These are phyloP conservation scores for Acanthamoeba lenticulata DNA, from an alignment of 208 protist genomes.

Conservation along the genomic window DNA sequence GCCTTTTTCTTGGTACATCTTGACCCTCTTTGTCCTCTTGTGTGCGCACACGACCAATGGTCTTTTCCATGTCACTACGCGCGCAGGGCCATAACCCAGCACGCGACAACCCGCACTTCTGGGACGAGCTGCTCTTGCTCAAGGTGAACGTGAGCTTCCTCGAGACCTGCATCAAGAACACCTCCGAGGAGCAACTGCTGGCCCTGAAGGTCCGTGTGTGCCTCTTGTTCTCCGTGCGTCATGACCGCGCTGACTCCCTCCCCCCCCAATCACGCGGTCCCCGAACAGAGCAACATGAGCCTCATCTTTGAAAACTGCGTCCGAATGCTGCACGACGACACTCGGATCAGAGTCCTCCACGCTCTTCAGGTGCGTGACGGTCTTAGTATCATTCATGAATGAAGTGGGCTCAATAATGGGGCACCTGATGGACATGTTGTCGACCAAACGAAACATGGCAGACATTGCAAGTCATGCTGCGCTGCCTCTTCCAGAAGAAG, in stretches of 20 bases:
- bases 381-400: too few species aligned
- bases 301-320: slow-evolving; percentile 57
- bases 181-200: slow-evolving; percentile 2
- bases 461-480: slow-evolving; percentile 23
- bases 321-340: slow-evolving; percentile 41
- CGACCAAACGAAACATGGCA: background rate
- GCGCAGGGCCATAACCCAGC: background rate
- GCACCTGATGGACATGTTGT: background rate
- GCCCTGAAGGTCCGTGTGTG: background rate
- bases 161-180: background rate
- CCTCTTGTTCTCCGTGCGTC: background rate
- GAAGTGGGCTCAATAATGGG: background rate
- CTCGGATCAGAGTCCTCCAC: slow-evolving; percentile 7
- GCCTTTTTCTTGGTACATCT: background rate
- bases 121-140: slow-evolving; percentile 31
- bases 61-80: too few species aligned
- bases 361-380: slow-evolving; percentile 46
- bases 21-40: background rate
- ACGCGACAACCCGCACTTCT: background rate
- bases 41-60: too few species aligned
- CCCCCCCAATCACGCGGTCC: background rate
- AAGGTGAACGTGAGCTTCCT: background rate
- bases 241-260: background rate
- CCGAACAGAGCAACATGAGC: background rate
- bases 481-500: slow-evolving; percentile 43